Evolutionary conservation across 2,329 filamentous ascomycete genomes (phyloP).

Genomic region (Massarina eburnea): DNA sequence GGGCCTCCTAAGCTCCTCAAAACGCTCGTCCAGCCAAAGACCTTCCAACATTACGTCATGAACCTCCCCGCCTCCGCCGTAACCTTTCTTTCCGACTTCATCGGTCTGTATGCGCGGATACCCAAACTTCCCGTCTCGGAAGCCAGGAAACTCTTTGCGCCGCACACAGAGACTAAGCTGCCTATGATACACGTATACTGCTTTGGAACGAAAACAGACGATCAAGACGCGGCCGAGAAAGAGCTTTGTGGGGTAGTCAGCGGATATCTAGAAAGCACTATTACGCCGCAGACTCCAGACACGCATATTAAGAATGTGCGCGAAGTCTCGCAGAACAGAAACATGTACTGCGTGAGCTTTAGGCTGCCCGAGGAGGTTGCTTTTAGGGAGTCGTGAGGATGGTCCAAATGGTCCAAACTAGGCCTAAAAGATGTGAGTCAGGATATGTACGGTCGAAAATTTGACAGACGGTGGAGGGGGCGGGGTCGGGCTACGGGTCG

Average conservation of each 20-base stretch:
- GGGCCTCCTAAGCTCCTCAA: conserved; percentile 38
- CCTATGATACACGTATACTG: conserved; percentile 94
- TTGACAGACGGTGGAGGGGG: too few species aligned
- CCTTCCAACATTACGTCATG: conserved; percentile 95
- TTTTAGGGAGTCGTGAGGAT: conserved; percentile 56
- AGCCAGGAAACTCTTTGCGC: conserved; percentile 34
- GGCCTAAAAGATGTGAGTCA: not conserved
- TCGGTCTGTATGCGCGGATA: conserved; percentile 74
- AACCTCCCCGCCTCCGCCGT: conserved; percentile 91
- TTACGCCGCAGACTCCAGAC: conserved; percentile 61
- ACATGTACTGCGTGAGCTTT: conserved; percentile 96
- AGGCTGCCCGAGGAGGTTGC: conserved; percentile 80
- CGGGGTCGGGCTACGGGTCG: too few species aligned
- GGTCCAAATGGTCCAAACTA: too few species aligned
- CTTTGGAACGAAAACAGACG: conserved; percentile 80
- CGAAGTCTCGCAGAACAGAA: conserved; percentile 88
- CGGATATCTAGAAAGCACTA: conserved; percentile 59
- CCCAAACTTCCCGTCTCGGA: conserved; percentile 23
- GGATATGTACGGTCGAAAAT: too few species aligned
- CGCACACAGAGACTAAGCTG: conserved; percentile 57
- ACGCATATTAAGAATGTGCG: conserved; percentile 67
- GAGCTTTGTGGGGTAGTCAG: conserved; percentile 70
- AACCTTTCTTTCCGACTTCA: conserved; percentile 76
- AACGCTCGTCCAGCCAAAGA: conserved; percentile 61
- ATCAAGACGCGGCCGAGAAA: conserved; percentile 62